phyloP scores from a whole-genome alignment of 2,329 filamentous ascomycete genomes.

The Cladosporium austrohemisphaericum region DNA sequence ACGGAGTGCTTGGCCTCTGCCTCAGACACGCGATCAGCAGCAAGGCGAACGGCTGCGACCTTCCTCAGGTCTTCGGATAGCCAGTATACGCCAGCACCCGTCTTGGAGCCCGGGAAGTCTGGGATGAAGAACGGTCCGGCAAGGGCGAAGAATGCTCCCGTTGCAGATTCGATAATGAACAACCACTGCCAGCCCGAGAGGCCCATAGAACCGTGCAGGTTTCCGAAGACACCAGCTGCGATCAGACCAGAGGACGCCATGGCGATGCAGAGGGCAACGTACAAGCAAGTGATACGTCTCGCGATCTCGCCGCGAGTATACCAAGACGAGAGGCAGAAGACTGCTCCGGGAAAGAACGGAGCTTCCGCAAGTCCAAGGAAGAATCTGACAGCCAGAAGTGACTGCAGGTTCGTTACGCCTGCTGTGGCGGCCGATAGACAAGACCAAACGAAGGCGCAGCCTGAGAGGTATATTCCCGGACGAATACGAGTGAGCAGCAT shows the following conservation, averaged over 20 bases:
- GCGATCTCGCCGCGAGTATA: constrained; percentile 46
- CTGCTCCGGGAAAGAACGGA: constrained; percentile 10
- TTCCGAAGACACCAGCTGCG: neutral
- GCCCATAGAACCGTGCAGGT: constrained; percentile 29
- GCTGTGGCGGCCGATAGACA: constrained; percentile 24
- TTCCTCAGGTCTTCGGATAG: neutral
- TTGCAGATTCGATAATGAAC: constrained; percentile 2
- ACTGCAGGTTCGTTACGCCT: constrained; percentile 22
- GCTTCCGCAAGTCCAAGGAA: constrained; percentile 19
- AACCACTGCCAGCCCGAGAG: constrained; percentile 4
- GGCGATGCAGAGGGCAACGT: constrained; percentile 24
- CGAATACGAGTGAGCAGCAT: constrained; percentile 43
- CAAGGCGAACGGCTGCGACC: neutral
- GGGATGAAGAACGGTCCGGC: constrained; percentile 38
- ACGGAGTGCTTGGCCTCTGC: neutral
- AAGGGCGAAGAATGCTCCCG: constrained; percentile 24
- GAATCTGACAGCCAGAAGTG: constrained; percentile 23
- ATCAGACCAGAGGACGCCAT: neutral
- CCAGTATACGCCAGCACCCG: neutral
- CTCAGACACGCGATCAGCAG: neutral
- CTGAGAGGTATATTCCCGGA: constrained; percentile 40
- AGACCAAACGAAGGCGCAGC: constrained; percentile 33
- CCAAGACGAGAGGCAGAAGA: constrained; percentile 40
- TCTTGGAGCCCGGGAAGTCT: constrained; percentile 51
- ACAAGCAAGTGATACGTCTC: constrained; percentile 22